Evolutionary conservation across 768 basidiomycete genomes (phyloP), one percentile per base, ranked within the genome.

Genomic region (Trametes cingulata): DNA sequence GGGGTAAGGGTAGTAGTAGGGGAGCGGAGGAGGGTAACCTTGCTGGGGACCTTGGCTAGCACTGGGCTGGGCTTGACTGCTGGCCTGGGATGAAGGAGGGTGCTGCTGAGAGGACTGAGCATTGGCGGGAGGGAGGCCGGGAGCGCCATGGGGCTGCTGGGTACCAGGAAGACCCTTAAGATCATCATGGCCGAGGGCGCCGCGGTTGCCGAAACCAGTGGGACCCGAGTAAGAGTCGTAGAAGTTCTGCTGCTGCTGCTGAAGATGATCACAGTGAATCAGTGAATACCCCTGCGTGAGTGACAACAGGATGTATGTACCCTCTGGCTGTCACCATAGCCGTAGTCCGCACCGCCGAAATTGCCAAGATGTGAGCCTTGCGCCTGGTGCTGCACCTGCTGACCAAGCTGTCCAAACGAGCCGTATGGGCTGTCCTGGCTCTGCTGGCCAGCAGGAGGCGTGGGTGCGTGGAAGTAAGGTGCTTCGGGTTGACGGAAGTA

Each of bases 381-480:
- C 14, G 72, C 81, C 65, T 87, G 85, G 61, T 85, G 83, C 54
- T 86, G 86, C 52, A 84, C 82, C 50, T 78, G 80, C 63, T 86
- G 84, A 6, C 67, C 68, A n/a, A 68, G 79, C 71, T 87, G 86
- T n/a, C 87, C 85, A 67, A 91, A 90, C 1, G 84, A 74, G 41
- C 84, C 80, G 65, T 88, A 88, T 6, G 83, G 76, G 55, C 77
- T 85, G 50, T 83, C 80, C 62, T 90, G 89, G 17, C 77, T 75
- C 66, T 86, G 87, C 66, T 86, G 87, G 25, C 75, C 74, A 17
- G 83, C 85, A 56, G 90, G 89, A 20, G 90, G 91, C 2, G 91
- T 92, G 8, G 88, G 83, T 0, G 87, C 79, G 68, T 92, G 88
- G 80, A 89, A 90, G 72, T 90, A 91, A 5, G 86, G 87, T 2